These are phyloP conservation scores for Colletotrichum lupini DNA, from an alignment of 2,329 filamentous ascomycete species.

Conservation along the genomic window DNA sequence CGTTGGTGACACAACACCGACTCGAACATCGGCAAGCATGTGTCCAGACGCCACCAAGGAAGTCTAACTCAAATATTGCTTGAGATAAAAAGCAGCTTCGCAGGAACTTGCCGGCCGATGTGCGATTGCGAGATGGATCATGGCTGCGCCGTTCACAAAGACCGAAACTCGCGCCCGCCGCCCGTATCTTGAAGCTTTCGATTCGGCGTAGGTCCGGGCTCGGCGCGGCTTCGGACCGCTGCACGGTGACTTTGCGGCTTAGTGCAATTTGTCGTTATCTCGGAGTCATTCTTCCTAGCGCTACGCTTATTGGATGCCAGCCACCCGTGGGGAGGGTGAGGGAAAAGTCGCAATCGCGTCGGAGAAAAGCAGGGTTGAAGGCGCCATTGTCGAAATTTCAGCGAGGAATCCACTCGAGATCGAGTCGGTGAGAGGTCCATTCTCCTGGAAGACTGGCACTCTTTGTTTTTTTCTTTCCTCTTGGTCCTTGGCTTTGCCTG, in stretches of 20 bases:
- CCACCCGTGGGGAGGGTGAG: background rate
- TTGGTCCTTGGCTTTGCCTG: background rate
- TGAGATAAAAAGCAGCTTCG: background rate
- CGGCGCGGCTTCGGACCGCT: constrained; percentile 28
- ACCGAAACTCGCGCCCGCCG: constrained; percentile 18
- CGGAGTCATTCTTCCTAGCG: constrained; percentile 5
- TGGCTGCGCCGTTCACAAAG: background rate
- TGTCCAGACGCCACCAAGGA: constrained; percentile 1
- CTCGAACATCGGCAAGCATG: background rate
- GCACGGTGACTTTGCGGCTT: constrained; percentile 24
- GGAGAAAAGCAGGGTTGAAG: constrained; percentile 30
- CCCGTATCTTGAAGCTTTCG: background rate
- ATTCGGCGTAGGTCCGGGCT: constrained; percentile 19
- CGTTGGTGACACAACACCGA: constrained; percentile 2
- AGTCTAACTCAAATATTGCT: background rate
- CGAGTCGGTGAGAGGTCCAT: constrained; percentile 26
- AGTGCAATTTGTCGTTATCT: constrained; percentile 28
- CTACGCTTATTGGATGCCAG: constrained; percentile 23
- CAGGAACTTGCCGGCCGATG: background rate
- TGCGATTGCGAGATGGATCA: background rate
- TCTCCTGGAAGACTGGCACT: background rate
- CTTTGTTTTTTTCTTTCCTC: background rate
- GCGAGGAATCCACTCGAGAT: constrained; percentile 15
- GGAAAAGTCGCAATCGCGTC: constrained; percentile 19
- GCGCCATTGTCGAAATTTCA: constrained; percentile 32